Conservation (phyloP, 2,329 filamentous ascomycete species). For the Alternaria brassicicola region DNA sequence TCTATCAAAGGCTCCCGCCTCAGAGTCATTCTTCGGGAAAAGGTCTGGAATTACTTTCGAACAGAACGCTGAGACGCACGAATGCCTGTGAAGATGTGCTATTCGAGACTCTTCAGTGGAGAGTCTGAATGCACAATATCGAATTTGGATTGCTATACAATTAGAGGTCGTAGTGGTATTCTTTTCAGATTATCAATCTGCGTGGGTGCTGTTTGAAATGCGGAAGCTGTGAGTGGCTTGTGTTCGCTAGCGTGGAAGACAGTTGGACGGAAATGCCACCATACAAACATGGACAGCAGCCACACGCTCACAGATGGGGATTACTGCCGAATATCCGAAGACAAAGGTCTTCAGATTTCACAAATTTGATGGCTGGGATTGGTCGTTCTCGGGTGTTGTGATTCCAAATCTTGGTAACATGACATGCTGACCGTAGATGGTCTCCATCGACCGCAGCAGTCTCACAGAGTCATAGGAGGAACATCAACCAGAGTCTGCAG, state of each 20-base stretch:
- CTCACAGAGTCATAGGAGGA: not conserved
- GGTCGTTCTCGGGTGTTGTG: not conserved
- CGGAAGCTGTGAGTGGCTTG: not conserved
- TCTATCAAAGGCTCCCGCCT: not conserved
- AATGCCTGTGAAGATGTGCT: not conserved
- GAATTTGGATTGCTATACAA: no score
- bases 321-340: no score
- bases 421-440: not conserved
- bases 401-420: not conserved
- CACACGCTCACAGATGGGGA: not conserved
- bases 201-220: not conserved
- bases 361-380: not conserved
- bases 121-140: accelerated
- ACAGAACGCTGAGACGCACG: not conserved
- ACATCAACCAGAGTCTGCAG: not conserved
- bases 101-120: not conserved
- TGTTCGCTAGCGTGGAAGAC: not conserved
- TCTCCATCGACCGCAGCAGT: not conserved
- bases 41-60: not conserved
- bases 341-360: accelerated
- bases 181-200: not conserved
- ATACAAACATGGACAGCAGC: not conserved
- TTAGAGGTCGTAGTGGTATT: not conserved
- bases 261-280: not conserved
- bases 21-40: not conserved